Percentiles rank a stretch among this genome's conserved stretches.
phyloP scores from a whole-genome alignment of 169 alveolate species.

The Plasmodium reichenowi region DNA sequence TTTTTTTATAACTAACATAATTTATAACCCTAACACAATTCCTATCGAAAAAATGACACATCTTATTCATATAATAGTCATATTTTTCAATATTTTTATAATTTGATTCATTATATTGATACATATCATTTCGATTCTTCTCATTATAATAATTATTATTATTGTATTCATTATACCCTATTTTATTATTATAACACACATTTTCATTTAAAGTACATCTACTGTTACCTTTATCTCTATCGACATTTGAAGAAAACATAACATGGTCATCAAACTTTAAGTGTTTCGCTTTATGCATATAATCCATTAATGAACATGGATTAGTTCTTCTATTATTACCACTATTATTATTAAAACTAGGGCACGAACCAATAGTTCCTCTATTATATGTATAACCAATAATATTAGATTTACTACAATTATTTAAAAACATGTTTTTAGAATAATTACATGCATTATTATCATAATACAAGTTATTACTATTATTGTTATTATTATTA shows the following conservation, averaged over 20 bases:
- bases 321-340: not conserved
- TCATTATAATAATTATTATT: constrained; percentile 4
- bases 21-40: constrained; percentile 44
- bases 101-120: not conserved
- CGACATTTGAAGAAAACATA: not conserved
- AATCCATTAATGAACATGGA: not conserved
- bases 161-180: not conserved
- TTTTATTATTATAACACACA: not conserved
- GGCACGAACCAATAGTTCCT: not conserved
- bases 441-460: no score
- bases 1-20: constrained; percentile 52
- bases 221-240: not conserved
- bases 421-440: not conserved
- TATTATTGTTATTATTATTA: not conserved
- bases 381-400: not conserved
- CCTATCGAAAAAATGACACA: constrained; percentile 27
- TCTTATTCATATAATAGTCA: constrained; percentile 23
- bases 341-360: not conserved
- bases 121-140: constrained; percentile 5
- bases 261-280: not conserved
- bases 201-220: not conserved
- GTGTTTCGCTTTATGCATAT: not conserved
- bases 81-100: constrained; percentile 16
- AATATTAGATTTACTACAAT: not conserved
- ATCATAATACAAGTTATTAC: not conserved